These are phyloP conservation scores for Isatis lusitanica DNA, from an alignment of 441 rosid species.

Conservation along the genomic window DNA sequence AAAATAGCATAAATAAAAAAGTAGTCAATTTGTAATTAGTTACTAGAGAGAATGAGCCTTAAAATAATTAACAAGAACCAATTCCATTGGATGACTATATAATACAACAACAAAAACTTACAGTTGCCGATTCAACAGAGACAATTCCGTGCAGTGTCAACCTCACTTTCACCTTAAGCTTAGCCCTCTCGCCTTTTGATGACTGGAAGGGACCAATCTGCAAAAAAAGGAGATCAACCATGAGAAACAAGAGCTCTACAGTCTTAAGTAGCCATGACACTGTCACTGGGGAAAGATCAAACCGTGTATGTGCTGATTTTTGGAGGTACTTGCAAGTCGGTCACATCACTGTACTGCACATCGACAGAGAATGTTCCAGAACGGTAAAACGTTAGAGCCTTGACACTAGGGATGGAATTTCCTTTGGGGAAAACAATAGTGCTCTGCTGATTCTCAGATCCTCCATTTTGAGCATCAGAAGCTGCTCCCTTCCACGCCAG, in stretches of 20 bases:
- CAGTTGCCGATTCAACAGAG: constrained; percentile 84
- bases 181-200: constrained; percentile 65
- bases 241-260: constrained; percentile 10
- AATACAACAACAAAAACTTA: constrained; percentile 37
- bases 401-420: constrained; percentile 81
- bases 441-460: constrained; percentile 69
- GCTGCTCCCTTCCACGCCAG: constrained; percentile 79
- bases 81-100: background rate
- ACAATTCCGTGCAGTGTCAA: constrained; percentile 82
- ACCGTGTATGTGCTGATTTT: constrained; percentile 84
- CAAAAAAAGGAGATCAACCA: constrained; percentile 23
- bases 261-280: background rate
- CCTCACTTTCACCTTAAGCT: constrained; percentile 84
- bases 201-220: constrained; percentile 97
- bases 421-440: constrained; percentile 86
- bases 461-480: constrained; percentile 62
- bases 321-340: constrained; percentile 59
- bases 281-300: background rate
- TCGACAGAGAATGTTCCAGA: constrained; percentile 78
- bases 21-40: background rate
- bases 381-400: constrained; percentile 82
- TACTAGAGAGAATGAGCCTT: background rate
- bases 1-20: background rate
- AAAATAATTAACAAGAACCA: background rate
- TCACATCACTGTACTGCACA: constrained; percentile 67